Conservation (phyloP, 2,329 filamentous ascomycete genomes). For the Sordariomycetes sp. region DNA sequence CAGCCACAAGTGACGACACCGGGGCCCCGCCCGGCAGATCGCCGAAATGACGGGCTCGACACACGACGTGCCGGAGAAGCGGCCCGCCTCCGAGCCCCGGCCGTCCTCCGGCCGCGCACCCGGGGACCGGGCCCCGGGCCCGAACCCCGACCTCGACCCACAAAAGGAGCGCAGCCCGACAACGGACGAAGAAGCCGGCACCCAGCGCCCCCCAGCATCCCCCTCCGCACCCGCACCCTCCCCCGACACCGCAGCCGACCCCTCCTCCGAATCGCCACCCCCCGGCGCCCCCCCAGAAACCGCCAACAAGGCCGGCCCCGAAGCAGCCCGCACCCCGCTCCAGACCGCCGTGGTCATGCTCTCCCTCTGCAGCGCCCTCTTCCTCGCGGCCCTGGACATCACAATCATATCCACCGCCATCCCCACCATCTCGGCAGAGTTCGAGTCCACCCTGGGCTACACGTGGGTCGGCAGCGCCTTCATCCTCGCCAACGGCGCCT, state of each 20-base stretch:
- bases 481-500: constrained; percentile 54
- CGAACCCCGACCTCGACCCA: background rate
- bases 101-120: background rate
- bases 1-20: background rate
- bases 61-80: background rate
- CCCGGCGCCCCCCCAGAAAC: background rate
- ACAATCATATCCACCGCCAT: constrained; percentile 56
- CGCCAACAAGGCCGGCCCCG: constrained; percentile 10
- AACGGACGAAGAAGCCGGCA: no score
- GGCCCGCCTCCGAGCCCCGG: background rate
- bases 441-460: constrained; percentile 56
- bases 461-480: constrained; percentile 69
- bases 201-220: background rate
- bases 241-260: background rate
- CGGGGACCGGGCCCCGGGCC: background rate
- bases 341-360: constrained; percentile 25
- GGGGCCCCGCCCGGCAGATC: background rate
- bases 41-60: background rate
- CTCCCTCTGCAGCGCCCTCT: constrained; percentile 28
- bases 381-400: constrained; percentile 40
- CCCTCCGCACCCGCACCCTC: background rate
- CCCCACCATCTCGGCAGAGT: constrained; percentile 49
- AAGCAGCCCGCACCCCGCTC: constrained; percentile 20
- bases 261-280: no score
- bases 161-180: no score